phyloP scores from a whole-genome alignment of 140 eudicot species.

The Ambrosia hybrid region DNA sequence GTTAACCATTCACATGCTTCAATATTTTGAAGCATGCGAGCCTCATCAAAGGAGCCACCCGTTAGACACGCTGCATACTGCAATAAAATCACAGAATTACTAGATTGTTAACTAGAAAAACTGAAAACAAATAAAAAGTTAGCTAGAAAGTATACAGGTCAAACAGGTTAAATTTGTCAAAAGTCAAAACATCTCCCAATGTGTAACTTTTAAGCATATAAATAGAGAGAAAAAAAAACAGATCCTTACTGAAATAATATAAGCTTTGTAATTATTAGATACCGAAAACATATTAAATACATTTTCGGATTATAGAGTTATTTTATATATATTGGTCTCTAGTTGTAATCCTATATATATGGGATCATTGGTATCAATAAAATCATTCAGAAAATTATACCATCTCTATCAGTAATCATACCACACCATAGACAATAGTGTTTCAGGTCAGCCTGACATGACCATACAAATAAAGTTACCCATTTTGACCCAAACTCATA shows the following conservation, averaged over 20 bases:
- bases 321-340: too few relatives aligned
- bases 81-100: slow-evolving; percentile 20
- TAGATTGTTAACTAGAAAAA: neutral
- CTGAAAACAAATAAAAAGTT: neutral
- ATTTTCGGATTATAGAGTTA: too few relatives aligned
- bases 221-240: neutral
- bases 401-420: too few relatives aligned
- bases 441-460: too few relatives aligned
- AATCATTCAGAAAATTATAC: too few relatives aligned
- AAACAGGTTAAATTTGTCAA: neutral
- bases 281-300: too few relatives aligned
- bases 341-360: too few relatives aligned
- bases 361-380: too few relatives aligned
- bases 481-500: too few relatives aligned
- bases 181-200: neutral
- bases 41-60: slow-evolving; percentile 88
- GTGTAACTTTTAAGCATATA: neutral
- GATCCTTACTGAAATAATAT: neutral
- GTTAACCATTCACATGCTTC: slow-evolving; percentile 96
- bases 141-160: neutral
- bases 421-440: too few relatives aligned
- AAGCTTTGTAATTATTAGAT: neutral
- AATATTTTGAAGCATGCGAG: slow-evolving; percentile 78
- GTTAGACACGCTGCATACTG: slow-evolving; percentile 82
- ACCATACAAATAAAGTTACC: too few relatives aligned